phyloP scores from a whole-genome alignment of 1,284 basidiomycete species.

The Taiwanofungus camphoratus region DNA sequence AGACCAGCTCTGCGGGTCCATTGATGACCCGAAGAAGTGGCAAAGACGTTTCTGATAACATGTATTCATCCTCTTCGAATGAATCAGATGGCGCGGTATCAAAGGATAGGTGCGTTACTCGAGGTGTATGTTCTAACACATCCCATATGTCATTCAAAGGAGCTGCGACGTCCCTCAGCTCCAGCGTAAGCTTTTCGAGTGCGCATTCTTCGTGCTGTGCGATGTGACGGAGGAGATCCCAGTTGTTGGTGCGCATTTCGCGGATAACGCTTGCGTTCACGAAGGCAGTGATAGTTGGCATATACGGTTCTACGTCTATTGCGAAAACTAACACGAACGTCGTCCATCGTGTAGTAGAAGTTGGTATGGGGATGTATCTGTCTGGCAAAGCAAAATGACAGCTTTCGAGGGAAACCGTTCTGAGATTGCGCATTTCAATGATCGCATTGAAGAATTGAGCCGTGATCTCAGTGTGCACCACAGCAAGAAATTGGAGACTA shows the following conservation, averaged over 20 bases:
- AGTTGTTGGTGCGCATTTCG: neutral
- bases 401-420: neutral
- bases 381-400: neutral
- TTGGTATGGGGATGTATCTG: neutral
- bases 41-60: neutral
- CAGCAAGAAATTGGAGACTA: neutral
- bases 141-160: neutral
- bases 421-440: neutral
- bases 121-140: neutral
- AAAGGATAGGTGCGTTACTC: neutral
- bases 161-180: neutral
- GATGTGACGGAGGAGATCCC: neutral
- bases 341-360: neutral
- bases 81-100: no score
- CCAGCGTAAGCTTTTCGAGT: neutral
- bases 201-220: neutral
- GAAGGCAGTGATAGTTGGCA: neutral
- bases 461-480: neutral
- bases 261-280: neutral
- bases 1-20: neutral
- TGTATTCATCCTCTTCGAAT: neutral
- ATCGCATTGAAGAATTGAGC: neutral
- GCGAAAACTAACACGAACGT: neutral
- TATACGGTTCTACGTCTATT: neutral
- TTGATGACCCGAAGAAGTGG: neutral